Conservation (phyloP, 1,284 basidiomycete species). For the Ganoderma lucidum region DNA sequence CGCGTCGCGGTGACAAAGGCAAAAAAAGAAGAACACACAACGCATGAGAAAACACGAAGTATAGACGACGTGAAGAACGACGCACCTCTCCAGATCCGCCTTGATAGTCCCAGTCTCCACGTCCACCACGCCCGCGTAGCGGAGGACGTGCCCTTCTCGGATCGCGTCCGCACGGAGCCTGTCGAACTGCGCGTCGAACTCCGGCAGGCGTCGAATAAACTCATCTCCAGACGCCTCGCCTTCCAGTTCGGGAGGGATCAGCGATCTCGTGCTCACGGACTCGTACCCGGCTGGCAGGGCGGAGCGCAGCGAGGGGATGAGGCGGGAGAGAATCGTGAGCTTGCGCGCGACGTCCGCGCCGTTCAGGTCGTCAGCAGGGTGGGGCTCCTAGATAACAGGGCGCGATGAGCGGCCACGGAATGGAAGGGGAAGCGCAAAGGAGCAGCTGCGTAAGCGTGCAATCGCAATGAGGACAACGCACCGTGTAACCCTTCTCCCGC, state of each 20-base stretch:
- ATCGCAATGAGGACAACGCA: slow-evolving; percentile 45
- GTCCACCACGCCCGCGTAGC: slow-evolving; percentile 97
- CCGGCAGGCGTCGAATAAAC: slow-evolving; percentile 83
- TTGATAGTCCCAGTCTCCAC: slow-evolving; percentile 78
- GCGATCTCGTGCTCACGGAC: slow-evolving; percentile 85
- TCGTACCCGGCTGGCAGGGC: slow-evolving; percentile 74
- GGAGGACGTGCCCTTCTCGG: slow-evolving; percentile 81
- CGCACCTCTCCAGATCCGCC: slow-evolving; percentile 87
- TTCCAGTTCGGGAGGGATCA: slow-evolving; percentile 84
- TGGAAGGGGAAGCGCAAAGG: not conserved
- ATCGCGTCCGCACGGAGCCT: slow-evolving; percentile 81
- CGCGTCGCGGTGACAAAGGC: not conserved
- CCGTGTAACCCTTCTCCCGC: slow-evolving; percentile 94
- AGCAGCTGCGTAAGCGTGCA: not conserved
- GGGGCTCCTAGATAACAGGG: slow-evolving; percentile 78
- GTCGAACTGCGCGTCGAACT: slow-evolving; percentile 87
- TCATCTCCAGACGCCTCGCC: slow-evolving; percentile 78
- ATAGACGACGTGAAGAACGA: slow-evolving; percentile 11
- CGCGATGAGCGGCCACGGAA: not conserved
- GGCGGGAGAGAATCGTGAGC: slow-evolving; percentile 92
- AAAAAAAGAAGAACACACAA: not conserved
- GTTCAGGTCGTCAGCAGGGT: slow-evolving; percentile 95
- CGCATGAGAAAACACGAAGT: slow-evolving; percentile 3
- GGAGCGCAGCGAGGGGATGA: slow-evolving; percentile 64
- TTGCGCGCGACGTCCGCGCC: slow-evolving; percentile 98